Evolutionary conservation across 202 grass and related monocot species (phyloP).

Genomic region (Brachypodium distachyon): DNA sequence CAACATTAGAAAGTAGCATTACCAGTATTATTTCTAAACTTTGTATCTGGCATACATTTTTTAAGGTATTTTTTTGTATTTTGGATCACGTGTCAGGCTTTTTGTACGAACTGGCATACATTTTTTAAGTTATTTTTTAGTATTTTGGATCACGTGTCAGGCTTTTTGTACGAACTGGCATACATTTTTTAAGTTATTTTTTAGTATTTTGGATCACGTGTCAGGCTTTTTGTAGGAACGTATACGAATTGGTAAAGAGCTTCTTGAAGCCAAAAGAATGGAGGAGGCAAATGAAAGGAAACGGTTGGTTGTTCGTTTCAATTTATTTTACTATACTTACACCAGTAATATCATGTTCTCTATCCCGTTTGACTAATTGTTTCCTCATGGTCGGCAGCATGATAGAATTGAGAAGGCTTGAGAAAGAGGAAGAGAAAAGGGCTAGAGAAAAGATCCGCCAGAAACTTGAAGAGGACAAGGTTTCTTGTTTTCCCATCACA

Average conservation of each 20-base stretch:
- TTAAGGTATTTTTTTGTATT: too few species aligned
- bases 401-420: constrained; percentile 67
- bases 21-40: not conserved
- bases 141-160: too few species aligned
- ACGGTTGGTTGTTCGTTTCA: constrained; percentile 42
- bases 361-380: not conserved
- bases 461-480: constrained; percentile 94
- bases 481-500: constrained; percentile 13
- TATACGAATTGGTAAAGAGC: constrained; percentile 82
- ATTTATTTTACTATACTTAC: not conserved
- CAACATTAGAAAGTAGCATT: not conserved
- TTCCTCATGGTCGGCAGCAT: constrained; percentile 35
- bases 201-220: constrained; percentile 2
- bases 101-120: too few species aligned
- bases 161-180: too few species aligned
- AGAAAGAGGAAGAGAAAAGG: constrained; percentile 96
- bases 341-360: not conserved
- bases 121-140: too few species aligned
- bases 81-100: too few species aligned
- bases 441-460: constrained; percentile 90
- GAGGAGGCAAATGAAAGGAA: constrained; percentile 96
- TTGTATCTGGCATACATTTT: not conserved
- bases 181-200: not conserved
- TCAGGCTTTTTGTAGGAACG: constrained; percentile 54
- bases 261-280: constrained; percentile 84